Evolutionary conservation across 352 stramenopile species (phyloP), one percentile per base, ranked within the genome.

Genomic region (Globisporangium rhizosaccharum): DNA sequence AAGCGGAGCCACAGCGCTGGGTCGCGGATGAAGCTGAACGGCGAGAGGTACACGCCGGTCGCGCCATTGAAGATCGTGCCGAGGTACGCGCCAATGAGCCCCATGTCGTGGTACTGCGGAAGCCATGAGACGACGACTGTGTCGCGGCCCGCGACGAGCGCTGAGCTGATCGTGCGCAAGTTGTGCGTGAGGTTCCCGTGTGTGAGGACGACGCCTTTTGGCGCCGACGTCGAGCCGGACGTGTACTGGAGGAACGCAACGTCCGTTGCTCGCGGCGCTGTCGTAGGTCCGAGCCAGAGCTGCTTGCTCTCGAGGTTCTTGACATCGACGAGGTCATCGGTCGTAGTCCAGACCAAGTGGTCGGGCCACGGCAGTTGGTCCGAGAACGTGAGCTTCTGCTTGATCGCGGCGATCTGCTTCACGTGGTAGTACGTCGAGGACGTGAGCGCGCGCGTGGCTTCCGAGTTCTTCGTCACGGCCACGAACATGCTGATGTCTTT

Each of bases 51-150:
- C 46, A 98, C 96, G 7, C 97, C 96, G 9, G 69, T 91, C 51
- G 94, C 97, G 14, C 83, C 83, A 47, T 90, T 91, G 53, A 92
- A 93, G 36, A 92, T 82, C 7, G 64, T 82, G n/a, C 82, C 82
- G 12, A 94, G 65, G 63, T 90, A 92, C 36, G 90, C 96, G 52
- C 97, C 97, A 62, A 99, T 99, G 23, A 99, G 87, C 8, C 97
- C 98, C 97, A 99, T 99, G 74, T 99, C 98, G 71, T 99, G 98
- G 73, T 99, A 99, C 77, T 99, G 96, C 8, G 97, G 97, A 12
- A 99, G 77, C 97, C 97, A 99, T 23, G 90, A 98, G 5, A 98
- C 96, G 17, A 98, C 94, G 5, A 98, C 79, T 0, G 96, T 99
- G 47, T 97, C 82, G 26, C 83, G 67, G 26, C 67, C 79, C 10